Conservation (phyloP, 371 early-diverging fungal genomes). For the Mucor racemosus region DNA sequence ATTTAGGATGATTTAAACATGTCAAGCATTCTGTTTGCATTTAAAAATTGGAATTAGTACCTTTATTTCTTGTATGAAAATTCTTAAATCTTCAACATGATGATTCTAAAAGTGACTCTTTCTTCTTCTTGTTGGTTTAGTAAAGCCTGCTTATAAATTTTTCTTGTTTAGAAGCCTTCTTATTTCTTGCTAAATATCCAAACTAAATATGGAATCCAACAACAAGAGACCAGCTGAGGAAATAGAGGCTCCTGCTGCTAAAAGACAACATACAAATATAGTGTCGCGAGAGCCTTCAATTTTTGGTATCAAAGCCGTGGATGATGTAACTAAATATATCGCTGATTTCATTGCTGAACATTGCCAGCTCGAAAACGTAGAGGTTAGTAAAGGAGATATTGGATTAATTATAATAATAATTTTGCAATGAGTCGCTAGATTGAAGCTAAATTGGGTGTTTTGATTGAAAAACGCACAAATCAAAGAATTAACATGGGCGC, state of each 20-base stretch:
- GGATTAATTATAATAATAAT: background rate
- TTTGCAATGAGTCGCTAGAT: slow-evolving; percentile 48
- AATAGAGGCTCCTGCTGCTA: background rate
- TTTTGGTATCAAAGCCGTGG: slow-evolving; percentile 47
- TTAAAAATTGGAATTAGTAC: too few relatives aligned
- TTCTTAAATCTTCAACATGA: background rate
- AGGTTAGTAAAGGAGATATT: slow-evolving; percentile 44
- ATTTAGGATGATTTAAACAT: too few relatives aligned
- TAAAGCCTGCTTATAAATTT: too few relatives aligned
- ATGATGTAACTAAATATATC: slow-evolving; percentile 66
- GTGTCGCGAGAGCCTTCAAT: slow-evolving; percentile 37
- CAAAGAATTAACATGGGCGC: slow-evolving; percentile 67
- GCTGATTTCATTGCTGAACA: slow-evolving; percentile 65
- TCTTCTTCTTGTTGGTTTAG: background rate
- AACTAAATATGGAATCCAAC: slow-evolving; percentile 5
- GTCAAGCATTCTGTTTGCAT: too few relatives aligned
- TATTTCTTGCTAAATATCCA: background rate
- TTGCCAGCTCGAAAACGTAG: slow-evolving; percentile 60
- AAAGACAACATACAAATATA: background rate
- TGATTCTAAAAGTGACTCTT: background rate
- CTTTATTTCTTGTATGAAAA: too few relatives aligned
- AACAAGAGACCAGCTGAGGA: slow-evolving; percentile 3
- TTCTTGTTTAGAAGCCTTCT: background rate
- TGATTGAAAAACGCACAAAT: slow-evolving; percentile 66
- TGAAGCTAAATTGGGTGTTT: slow-evolving; percentile 81